Conservation (phyloP, 495 filamentous ascomycete genomes). For the Parathielavia hyrcaniae region DNA sequence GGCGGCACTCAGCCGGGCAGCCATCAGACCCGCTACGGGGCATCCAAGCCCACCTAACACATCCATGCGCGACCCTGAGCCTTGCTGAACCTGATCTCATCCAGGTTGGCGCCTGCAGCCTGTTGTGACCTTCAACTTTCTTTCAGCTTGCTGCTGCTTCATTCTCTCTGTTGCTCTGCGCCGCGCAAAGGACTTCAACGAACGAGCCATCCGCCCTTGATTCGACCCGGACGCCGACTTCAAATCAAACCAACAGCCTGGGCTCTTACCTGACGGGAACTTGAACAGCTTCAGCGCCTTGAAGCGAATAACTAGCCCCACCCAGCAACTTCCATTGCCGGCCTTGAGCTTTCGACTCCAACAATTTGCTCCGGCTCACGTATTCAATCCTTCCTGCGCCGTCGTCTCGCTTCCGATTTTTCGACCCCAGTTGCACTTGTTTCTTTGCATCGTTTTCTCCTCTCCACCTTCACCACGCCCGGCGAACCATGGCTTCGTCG, state of each 20-base stretch:
- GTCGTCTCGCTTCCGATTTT: background rate
- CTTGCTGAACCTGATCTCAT: background rate
- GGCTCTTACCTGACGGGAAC: background rate
- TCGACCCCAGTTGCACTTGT: background rate
- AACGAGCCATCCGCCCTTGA: too few relatives aligned
- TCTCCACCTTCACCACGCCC: slow-evolving; percentile 8
- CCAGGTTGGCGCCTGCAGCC: too few relatives aligned
- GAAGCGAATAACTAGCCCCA: too few relatives aligned
- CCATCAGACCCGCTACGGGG: background rate
- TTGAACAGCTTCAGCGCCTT: too few relatives aligned
- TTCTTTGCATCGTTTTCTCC: background rate
- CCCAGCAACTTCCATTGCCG: too few relatives aligned
- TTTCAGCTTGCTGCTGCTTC: background rate
- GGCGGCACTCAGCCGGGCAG: slow-evolving; percentile 6
- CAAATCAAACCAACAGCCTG: background rate
- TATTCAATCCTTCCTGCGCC: background rate
- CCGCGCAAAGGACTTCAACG: too few relatives aligned
- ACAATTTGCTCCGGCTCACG: background rate
- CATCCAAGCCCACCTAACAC: background rate
- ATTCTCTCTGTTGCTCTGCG: background rate
- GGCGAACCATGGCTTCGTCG: slow-evolving; percentile 21
- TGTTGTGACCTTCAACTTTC: too few relatives aligned
- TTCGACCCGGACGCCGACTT: too few relatives aligned
- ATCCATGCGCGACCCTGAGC: slow-evolving; percentile 1
- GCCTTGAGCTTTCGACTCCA: too few relatives aligned